Percentiles rank a stretch among this genome's conserved stretches.
Evolutionary conservation across 116 monocot genomes (phyloP).

Genomic region (Cymodocea nodosa): DNA sequence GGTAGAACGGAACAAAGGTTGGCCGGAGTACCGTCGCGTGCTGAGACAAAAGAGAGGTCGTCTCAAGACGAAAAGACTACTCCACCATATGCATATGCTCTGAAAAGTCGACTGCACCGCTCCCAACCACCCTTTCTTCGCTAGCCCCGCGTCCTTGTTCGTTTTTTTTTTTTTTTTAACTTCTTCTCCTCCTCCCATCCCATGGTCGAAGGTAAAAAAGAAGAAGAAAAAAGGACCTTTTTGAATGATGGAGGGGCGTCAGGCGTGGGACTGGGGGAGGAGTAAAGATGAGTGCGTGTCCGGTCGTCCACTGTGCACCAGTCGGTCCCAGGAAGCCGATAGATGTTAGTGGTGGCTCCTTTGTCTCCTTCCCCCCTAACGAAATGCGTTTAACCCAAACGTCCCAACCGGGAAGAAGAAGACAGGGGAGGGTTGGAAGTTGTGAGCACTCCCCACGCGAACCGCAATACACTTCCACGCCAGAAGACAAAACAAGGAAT

Average conservation of each 20-base stretch:
- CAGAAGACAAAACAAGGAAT: slow-evolving; percentile 8
- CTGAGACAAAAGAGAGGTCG: slow-evolving; percentile 8
- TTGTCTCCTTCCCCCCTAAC: background rate
- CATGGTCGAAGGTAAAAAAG: too few species aligned
- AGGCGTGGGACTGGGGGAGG: too few species aligned
- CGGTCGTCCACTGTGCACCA: too few species aligned
- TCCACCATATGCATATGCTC: background rate
- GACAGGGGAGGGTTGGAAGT: background rate
- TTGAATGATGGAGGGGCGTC: too few species aligned
- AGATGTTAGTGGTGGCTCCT: background rate
- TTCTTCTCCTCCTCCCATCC: background rate
- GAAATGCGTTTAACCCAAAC: background rate
- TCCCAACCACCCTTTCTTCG: background rate
- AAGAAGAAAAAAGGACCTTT: too few species aligned
- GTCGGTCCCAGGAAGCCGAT: too few species aligned
- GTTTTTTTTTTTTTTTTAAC: too few species aligned
- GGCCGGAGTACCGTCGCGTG: background rate
- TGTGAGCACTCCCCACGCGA: slow-evolving; percentile 1
- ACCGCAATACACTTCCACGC: too few species aligned
- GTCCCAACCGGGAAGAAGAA: background rate
- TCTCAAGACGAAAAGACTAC: background rate
- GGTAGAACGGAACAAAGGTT: slow-evolving; percentile 1
- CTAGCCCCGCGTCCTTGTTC: too few species aligned
- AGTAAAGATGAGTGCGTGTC: too few species aligned
- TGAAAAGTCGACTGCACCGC: background rate